phyloP scores from a whole-genome alignment of 2,329 filamentous ascomycete genomes.

The Leptodontidium sp. region DNA sequence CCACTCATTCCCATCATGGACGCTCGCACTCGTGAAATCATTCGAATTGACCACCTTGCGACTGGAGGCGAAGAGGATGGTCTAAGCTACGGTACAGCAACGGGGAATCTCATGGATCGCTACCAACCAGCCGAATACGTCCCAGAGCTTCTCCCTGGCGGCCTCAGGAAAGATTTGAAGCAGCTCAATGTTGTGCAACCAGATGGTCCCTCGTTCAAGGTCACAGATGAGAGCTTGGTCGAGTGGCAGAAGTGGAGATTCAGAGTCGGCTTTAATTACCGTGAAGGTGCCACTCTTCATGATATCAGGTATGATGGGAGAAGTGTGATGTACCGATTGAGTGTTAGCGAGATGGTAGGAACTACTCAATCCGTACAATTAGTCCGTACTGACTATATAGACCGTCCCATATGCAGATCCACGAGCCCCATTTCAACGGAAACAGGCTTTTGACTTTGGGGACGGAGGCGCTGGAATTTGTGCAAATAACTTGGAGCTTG shows the following conservation, averaged over 20 bases:
- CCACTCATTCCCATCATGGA: conserved; percentile 59
- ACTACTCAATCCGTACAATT: not conserved
- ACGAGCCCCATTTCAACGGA: conserved; percentile 68
- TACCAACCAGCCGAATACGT: conserved; percentile 49
- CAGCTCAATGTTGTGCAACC: conserved; percentile 69
- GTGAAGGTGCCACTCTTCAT: conserved; percentile 68
- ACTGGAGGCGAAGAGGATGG: conserved; percentile 50
- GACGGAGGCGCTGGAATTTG: conserved; percentile 70
- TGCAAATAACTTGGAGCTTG: conserved; percentile 71
- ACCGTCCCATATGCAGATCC: conserved; percentile 69
- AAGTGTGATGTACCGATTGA: conserved; percentile 65
- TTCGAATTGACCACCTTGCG: conserved; percentile 58
- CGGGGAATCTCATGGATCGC: conserved; percentile 54
- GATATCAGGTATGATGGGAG: conserved; percentile 67
- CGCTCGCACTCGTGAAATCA: conserved; percentile 53
- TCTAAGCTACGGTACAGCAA: conserved; percentile 52
- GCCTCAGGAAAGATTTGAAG: conserved; percentile 58
- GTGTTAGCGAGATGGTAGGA: conserved; percentile 63
- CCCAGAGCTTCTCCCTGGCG: conserved; percentile 51
- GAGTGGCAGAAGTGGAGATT: conserved; percentile 68
- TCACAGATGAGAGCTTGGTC: conserved; percentile 53
- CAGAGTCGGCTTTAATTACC: conserved; percentile 66
- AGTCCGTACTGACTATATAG: conserved; percentile 27
- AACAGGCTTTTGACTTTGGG: conserved; percentile 75
- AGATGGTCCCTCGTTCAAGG: conserved; percentile 66